Conservation (phyloP, 1,284 basidiomycete genomes). For the Agaricales sp. region DNA sequence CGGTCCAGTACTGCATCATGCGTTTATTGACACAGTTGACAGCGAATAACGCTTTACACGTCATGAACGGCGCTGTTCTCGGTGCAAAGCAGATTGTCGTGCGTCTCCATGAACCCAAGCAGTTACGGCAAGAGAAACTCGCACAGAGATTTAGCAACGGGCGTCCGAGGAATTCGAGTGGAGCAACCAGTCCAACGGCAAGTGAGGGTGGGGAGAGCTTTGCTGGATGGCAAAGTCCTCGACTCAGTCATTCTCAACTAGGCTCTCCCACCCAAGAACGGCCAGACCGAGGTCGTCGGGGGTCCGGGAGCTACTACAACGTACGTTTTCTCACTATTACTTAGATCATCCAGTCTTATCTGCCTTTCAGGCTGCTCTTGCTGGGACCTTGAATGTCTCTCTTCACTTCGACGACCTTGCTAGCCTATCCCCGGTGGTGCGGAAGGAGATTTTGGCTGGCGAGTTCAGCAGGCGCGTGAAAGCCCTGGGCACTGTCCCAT, state of each 20-base stretch:
- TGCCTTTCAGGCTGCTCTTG: constrained; percentile 58
- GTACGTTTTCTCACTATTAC: constrained; percentile 25
- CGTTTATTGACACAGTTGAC: constrained; percentile 7
- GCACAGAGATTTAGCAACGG: constrained; percentile 73
- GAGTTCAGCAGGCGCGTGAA: constrained; percentile 71
- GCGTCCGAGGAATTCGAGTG: constrained; percentile 66
- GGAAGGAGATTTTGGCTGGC: constrained; percentile 74
- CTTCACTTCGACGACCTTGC: constrained; percentile 78
- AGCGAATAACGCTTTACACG: constrained; percentile 65
- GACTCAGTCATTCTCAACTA: constrained; percentile 38
- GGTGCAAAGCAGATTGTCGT: constrained; percentile 76
- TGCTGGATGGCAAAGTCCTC: constrained; percentile 63
- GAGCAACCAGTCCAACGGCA: constrained; percentile 70
- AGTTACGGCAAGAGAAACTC: constrained; percentile 79
- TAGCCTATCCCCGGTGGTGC: constrained; percentile 70
- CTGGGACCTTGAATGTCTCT: constrained; percentile 66
- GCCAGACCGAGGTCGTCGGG: constrained; percentile 55
- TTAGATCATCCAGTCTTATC: background rate
- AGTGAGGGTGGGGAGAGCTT: constrained; percentile 73
- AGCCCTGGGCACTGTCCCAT: constrained; percentile 36
- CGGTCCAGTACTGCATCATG: constrained; percentile 5
- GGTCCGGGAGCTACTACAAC: constrained; percentile 77
- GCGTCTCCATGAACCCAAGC: constrained; percentile 83
- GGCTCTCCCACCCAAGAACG: constrained; percentile 50
- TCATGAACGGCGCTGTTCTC: constrained; percentile 68